Evolutionary conservation across 2,329 filamentous ascomycete genomes (phyloP).

Genomic region (Rhinocladiella similis): DNA sequence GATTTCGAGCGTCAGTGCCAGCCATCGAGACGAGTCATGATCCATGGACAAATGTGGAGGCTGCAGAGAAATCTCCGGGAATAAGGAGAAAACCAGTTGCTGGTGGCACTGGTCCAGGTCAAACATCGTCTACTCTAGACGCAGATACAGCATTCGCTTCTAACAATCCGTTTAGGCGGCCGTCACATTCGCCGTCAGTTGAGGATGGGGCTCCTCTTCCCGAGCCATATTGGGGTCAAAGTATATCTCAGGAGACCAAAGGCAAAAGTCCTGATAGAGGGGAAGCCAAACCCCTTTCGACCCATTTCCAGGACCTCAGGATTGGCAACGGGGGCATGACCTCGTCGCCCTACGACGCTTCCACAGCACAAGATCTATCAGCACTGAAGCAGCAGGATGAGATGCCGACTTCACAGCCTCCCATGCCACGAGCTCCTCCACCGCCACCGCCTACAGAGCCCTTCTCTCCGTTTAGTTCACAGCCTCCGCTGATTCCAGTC

Average conservation of each 20-base stretch:
- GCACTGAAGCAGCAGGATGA: constrained; percentile 6
- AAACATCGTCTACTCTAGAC: too few relatives aligned
- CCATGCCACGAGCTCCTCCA: constrained; percentile 22
- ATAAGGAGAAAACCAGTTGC: constrained; percentile 27
- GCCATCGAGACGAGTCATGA: constrained; percentile 14
- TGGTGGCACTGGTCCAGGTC: neutral
- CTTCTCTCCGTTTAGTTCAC: constrained; percentile 20
- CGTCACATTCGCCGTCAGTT: constrained; percentile 6
- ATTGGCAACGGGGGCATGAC: constrained; percentile 1
- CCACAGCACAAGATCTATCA: neutral
- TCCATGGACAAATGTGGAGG: constrained; percentile 18
- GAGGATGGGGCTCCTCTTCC: neutral
- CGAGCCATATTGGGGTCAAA: constrained; percentile 9
- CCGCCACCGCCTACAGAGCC: constrained; percentile 18
- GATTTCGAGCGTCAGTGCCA: constrained; percentile 1
- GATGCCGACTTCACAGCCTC: constrained; percentile 7
- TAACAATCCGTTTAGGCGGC: constrained; percentile 30
- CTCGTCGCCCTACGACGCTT: constrained; percentile 6
- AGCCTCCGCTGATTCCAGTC: constrained; percentile 21
- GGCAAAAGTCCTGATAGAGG: constrained; percentile 19
- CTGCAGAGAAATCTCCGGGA: constrained; percentile 13
- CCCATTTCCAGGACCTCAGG: constrained; percentile 6
- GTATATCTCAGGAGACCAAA: constrained; percentile 1
- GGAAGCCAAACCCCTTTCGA: neutral
- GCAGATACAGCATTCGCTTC: constrained; percentile 19